A percentile compares a stretch with the other conserved stretches of the same genome.
phyloP scores from a whole-genome alignment of 2,329 filamentous ascomycete genomes.

The Diaporthe sp. region DNA sequence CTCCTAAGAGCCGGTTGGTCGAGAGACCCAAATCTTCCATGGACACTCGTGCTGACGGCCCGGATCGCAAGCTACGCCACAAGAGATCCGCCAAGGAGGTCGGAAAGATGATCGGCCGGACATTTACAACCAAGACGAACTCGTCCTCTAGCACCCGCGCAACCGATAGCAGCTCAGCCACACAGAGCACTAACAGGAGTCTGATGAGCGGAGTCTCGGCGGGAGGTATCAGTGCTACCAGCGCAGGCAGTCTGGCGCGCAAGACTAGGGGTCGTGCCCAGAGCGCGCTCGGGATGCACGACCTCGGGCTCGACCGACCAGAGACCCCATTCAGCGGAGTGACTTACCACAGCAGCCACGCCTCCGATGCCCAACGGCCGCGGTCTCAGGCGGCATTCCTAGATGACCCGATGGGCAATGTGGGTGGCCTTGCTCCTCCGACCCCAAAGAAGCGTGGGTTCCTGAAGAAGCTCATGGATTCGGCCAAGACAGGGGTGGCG shows the following conservation, averaged over 20 bases:
- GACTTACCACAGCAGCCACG: slow-evolving; percentile 93
- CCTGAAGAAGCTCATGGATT: slow-evolving; percentile 95
- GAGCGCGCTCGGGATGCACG: slow-evolving; percentile 74
- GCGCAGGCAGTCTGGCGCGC: slow-evolving; percentile 91
- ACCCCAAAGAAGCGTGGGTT: slow-evolving; percentile 84
- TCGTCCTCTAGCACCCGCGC: slow-evolving; percentile 80
- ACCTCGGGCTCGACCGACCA: slow-evolving; percentile 67
- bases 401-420: slow-evolving; percentile 74
- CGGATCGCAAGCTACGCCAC: slow-evolving; percentile 65
- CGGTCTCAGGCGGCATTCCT: slow-evolving; percentile 76
- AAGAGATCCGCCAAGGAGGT: slow-evolving; percentile 86
- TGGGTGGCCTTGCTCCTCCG: slow-evolving; percentile 87
- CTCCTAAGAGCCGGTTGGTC: slow-evolving; percentile 66
- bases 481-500: slow-evolving; percentile 92
- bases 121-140: slow-evolving; percentile 89
- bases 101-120: slow-evolving; percentile 77
- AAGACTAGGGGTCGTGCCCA: slow-evolving; percentile 74
- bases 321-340: slow-evolving; percentile 79
- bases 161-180: slow-evolving; percentile 74
- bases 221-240: slow-evolving; percentile 91
- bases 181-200: slow-evolving; percentile 83
- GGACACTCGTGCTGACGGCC: slow-evolving; percentile 55
- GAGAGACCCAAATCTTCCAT: slow-evolving; percentile 72
- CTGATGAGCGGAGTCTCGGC: slow-evolving; percentile 96
- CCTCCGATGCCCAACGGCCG: slow-evolving; percentile 67